Evolutionary conservation across 2,329 filamentous ascomycete species (phyloP).

Genomic region (Aspergillus flavus): DNA sequence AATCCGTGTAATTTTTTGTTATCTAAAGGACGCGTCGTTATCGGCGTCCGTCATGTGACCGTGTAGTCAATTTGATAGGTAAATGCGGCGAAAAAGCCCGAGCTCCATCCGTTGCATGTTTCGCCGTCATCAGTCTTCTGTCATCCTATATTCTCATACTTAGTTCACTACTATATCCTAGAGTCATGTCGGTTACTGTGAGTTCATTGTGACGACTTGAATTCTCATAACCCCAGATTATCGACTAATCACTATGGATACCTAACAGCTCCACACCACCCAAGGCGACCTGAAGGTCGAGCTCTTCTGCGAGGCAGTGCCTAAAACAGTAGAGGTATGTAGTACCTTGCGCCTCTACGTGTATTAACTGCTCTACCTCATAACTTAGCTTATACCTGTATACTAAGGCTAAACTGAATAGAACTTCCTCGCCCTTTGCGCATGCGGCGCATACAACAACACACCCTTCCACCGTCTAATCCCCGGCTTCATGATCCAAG

Average conservation of each 20-base stretch:
- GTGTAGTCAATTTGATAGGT: background rate
- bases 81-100: conserved; percentile 1
- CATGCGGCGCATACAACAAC: conserved; percentile 61
- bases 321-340: conserved; percentile 81
- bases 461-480: conserved; percentile 67
- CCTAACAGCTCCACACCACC: conserved; percentile 72
- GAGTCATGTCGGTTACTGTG: conserved; percentile 39
- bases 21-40: background rate
- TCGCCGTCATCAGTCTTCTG: conserved; percentile 10
- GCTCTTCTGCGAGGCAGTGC: conserved; percentile 92
- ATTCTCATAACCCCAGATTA: background rate
- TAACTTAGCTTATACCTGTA: background rate
- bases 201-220: conserved; percentile 11
- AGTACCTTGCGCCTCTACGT: background rate
- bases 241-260: background rate
- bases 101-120: background rate
- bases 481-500: conserved; percentile 66
- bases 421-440: conserved; percentile 69
- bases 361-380: background rate
- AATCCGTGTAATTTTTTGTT: background rate
- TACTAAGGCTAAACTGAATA: conserved; percentile 23
- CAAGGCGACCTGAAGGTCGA: conserved; percentile 92
- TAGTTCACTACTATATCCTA: background rate
- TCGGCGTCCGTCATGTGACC: conserved; percentile 15
- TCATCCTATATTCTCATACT: background rate